A percentile compares a stretch with the other conserved stretches of the same genome.
These are phyloP conservation scores for Vigna reflexopilosa DNA, from an alignment of 306 rosid genomes.

Conservation along the genomic window DNA sequence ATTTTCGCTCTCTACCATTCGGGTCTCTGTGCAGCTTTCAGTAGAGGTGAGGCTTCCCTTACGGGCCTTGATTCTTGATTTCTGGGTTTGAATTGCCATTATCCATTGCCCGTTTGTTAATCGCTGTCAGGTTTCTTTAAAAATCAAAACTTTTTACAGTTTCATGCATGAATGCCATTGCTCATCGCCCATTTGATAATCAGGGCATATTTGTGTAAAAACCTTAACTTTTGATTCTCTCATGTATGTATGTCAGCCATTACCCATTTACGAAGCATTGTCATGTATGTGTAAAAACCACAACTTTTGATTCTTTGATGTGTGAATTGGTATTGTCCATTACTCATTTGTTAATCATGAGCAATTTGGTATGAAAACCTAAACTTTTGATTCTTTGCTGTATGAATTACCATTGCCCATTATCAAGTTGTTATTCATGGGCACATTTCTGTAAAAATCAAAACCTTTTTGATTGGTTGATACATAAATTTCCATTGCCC, in stretches of 20 bases:
- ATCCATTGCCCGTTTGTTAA: neutral
- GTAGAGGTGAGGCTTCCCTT: constrained; percentile 61
- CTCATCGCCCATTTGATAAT: neutral
- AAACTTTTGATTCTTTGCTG: neutral
- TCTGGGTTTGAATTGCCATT: constrained; percentile 12
- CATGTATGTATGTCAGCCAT: constrained; percentile 9
- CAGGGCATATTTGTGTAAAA: neutral
- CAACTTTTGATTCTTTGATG: neutral
- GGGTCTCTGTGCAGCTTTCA: constrained; percentile 92
- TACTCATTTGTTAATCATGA: neutral
- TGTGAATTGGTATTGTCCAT: neutral
- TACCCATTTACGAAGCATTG: neutral
- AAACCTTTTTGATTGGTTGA: neutral
- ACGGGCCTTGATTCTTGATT: neutral
- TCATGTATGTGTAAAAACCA: constrained; percentile 7
- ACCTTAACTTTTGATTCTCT: neutral
- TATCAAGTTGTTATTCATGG: neutral
- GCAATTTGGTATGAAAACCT: neutral
- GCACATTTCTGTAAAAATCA: too few species aligned
- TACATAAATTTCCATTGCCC: neutral
- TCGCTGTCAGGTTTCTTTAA: neutral
- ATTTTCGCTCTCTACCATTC: constrained; percentile 90
- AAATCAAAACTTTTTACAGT: neutral
- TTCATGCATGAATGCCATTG: neutral
- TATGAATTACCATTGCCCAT: neutral